Base-by-base conservation (phyloP, 352 stramenopile genomes). In the Thraustotheca clavata region DNA sequence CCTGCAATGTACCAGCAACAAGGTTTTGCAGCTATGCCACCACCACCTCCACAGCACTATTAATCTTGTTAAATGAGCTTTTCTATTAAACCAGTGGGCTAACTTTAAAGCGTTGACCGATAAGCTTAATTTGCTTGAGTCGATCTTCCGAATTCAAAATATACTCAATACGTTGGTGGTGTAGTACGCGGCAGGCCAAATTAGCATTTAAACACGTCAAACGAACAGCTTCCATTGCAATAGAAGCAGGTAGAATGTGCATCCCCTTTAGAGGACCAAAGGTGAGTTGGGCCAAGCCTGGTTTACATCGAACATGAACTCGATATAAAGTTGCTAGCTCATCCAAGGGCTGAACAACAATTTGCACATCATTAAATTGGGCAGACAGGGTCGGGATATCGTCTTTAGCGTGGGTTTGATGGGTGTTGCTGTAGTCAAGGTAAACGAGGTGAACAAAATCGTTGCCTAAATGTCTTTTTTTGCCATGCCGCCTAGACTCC, bases 401-500 rank as follows among this genome's bases (percentile, higher is more conserved):
- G 31, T 69, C 46, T 14, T 66, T 11, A 14, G n/a, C 12, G 54
- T 85, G 74, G 41, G 83, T 76, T 29, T 92, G 79, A n/a, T n/a
- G n/a, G n/a, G n/a, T n/a, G n/a, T n/a, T n/a, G n/a, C n/a, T n/a
- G 46, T 80, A 88, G 73, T 95, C 86, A 76, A 92, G 88, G 68
- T 91, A 95, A 3, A 94, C 68, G 4, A 95, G 74, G 47, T 95
- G 84, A 2, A 95, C 84, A 60, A 94, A 94, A 50, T 95, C 86
- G 57, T 95, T 95, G 33, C 86, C 86, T 69, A 95, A 89, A 67
- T 94, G 86, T 4, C 86, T 79, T 63, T 95, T 95, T 67, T 95
- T 93, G 71, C 40, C 35, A 12, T 31, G n/a, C 3, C 36, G 34
- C 6, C 55, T 38, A 49, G 41, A 26, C 57, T 36, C 40, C 14